Evolutionary conservation across 495 filamentous ascomycete species (phyloP).

Genomic region (Aspergillus coremiiformis): DNA sequence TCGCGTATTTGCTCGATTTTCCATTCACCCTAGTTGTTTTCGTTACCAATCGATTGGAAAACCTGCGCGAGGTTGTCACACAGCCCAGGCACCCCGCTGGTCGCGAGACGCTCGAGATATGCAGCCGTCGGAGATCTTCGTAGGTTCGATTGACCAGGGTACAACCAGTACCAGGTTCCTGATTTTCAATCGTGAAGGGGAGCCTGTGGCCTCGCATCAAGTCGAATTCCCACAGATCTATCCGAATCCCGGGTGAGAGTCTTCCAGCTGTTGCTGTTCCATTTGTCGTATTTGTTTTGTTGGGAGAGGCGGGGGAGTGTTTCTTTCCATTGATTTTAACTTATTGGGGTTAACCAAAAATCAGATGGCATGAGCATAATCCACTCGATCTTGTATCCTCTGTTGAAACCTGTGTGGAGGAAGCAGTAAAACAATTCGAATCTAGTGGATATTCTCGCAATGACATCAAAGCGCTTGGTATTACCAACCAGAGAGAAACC

Average conservation of each 20-base stretch:
- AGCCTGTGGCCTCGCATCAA: constrained; percentile 79
- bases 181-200: constrained; percentile 76
- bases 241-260: constrained; percentile 75
- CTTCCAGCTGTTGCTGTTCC: not conserved
- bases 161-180: constrained; percentile 90
- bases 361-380: constrained; percentile 94
- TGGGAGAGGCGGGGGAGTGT: too few species aligned
- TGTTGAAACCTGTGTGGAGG: constrained; percentile 76
- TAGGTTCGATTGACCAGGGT: constrained; percentile 81
- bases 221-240: constrained; percentile 87
- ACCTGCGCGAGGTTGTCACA: not conserved
- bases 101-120: constrained; percentile 9
- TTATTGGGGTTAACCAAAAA: too few species aligned
- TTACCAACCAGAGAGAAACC: constrained; percentile 95
- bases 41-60: not conserved
- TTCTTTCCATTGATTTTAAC: too few species aligned
- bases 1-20: not conserved
- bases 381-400: constrained; percentile 70
- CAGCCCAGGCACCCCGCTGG: not conserved
- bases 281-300: too few species aligned
- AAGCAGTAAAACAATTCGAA: constrained; percentile 63
- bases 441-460: constrained; percentile 55
- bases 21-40: not conserved
- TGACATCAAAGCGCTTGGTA: constrained; percentile 75
- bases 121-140: constrained; percentile 36